A percentile compares a stretch with the other conserved stretches of the same genome.
Evolutionary conservation across 192 early-diverging fungal genomes (phyloP).

Genomic region (Funneliformis geosporum): DNA sequence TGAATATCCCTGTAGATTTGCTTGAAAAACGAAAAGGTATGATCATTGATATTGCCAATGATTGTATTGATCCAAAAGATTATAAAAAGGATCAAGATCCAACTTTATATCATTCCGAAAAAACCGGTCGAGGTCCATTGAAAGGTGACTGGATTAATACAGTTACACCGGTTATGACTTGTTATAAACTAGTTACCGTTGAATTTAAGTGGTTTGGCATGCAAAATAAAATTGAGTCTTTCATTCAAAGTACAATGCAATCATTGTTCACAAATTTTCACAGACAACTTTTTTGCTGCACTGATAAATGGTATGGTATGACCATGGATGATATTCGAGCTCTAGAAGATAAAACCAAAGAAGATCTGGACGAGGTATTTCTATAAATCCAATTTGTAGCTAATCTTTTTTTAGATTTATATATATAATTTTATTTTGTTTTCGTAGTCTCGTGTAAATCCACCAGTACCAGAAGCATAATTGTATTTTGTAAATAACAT

Average conservation of each 20-base stretch:
- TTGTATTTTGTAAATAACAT: too few species aligned
- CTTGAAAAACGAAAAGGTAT: constrained; percentile 67
- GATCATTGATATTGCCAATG: constrained; percentile 69
- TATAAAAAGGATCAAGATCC: constrained; percentile 70
- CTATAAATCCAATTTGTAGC: neutral
- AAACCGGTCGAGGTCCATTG: constrained; percentile 72
- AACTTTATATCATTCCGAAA: constrained; percentile 59
- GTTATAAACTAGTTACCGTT: constrained; percentile 77
- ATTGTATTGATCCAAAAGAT: constrained; percentile 51
- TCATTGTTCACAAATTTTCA: constrained; percentile 67
- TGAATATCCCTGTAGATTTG: constrained; percentile 44
- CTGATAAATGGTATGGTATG: constrained; percentile 78
- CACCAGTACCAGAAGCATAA: neutral
- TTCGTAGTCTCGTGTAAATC: neutral
- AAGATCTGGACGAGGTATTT: constrained; percentile 53
- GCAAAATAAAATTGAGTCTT: constrained; percentile 64
- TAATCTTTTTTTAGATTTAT: neutral
- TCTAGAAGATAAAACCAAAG: constrained; percentile 67
- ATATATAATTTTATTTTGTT: neutral
- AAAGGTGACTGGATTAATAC: constrained; percentile 60
- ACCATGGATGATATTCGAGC: constrained; percentile 69
- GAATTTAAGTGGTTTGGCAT: constrained; percentile 79
- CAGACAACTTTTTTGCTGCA: constrained; percentile 77
- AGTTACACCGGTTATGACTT: constrained; percentile 76
- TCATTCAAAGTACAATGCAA: constrained; percentile 53